Base-by-base conservation (phyloP, 352 stramenopile genomes). In the Phytophthora quininea region DNA sequence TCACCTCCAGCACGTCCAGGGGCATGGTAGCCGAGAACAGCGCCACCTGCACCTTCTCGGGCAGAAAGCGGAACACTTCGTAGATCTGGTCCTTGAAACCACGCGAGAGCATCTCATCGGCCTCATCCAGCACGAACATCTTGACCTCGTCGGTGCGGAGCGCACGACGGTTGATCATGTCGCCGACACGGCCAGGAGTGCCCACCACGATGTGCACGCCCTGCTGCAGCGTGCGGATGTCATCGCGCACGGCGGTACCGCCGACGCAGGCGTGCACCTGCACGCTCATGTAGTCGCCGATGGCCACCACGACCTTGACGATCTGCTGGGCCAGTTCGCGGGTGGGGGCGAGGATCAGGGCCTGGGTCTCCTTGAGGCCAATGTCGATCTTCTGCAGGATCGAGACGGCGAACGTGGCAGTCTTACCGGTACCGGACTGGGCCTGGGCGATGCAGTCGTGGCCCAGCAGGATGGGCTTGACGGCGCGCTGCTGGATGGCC, bases 71-170 rank as follows among this genome's bases (percentile, higher is more conserved):
- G 88, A 99, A 99, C 37, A 99, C 98, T 52, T 99, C 97, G 86
- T 99, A 99, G 79, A 99, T 99, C 84, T 99, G 97, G 77, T 99
- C 97, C 88, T 99, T 99, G 90, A 99, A 99, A 60, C 97, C 98
- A 75, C 95, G 89, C 58, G 90, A 98, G 53, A 99, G 93, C 97
- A 99, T 99, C 86, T 99, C 97, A 97, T 99, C 98, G 66, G 98
- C 98, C 77, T 99, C 98, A 87, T 99, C 98, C 45, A 99, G 82
- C 65, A 98, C 95, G 74, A 99, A 99, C 62, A 99, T 87, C 71
- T 97, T 97, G 68, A 99, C 97, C 60, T 90, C 83, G 64, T 98
- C 94, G 10, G 98, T 93, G 63, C 93, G 86, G 31, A 99, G 86
- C 45, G 94, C 96, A 35, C 97, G 90, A 74, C 97, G 94, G 82